Conservation (phyloP, 2,329 filamentous ascomycete species). For the Aurifilum marmelostoma region DNA sequence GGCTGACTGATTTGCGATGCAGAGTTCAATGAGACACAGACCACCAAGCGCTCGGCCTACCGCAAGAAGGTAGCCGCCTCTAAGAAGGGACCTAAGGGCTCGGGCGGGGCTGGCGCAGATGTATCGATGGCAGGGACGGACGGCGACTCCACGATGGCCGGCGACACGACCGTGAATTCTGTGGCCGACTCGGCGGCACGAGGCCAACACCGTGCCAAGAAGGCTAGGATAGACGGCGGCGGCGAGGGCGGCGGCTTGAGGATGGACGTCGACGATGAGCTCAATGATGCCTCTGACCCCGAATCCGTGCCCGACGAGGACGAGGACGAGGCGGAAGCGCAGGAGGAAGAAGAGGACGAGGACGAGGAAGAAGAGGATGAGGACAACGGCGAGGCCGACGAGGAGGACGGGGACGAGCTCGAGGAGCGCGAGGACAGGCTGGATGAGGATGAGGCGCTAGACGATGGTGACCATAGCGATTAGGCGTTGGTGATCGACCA, state of each 20-base stretch:
- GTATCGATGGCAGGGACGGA: slow-evolving; percentile 40
- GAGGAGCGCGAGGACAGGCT: slow-evolving; percentile 49
- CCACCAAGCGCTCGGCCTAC: slow-evolving; percentile 74
- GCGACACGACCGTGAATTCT: slow-evolving; percentile 30
- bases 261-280: slow-evolving; percentile 50
- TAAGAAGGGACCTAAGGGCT: slow-evolving; percentile 49
- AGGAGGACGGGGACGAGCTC: slow-evolving; percentile 56
- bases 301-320: slow-evolving; percentile 39
- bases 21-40: slow-evolving; percentile 76
- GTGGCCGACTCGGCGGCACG: slow-evolving; percentile 22
- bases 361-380: slow-evolving; percentile 50
- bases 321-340: slow-evolving; percentile 41
- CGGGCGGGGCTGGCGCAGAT: slow-evolving; percentile 33
- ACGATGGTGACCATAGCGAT: slow-evolving; percentile 63
- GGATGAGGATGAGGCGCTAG: slow-evolving; percentile 63
- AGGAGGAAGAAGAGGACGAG: slow-evolving; percentile 52
- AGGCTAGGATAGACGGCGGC: slow-evolving; percentile 42
- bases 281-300: slow-evolving; percentile 43
- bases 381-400: slow-evolving; percentile 52
- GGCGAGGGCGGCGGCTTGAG: slow-evolving; percentile 42
- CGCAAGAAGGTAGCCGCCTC: slow-evolving; percentile 70
- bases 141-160: slow-evolving; percentile 31
- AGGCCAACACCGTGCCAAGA: slow-evolving; percentile 41
- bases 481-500: slow-evolving; percentile 34
- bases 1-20: slow-evolving; percentile 21